phyloP scores from a whole-genome alignment of 345 rosid species.

The Euphorbia pulcherrima region DNA sequence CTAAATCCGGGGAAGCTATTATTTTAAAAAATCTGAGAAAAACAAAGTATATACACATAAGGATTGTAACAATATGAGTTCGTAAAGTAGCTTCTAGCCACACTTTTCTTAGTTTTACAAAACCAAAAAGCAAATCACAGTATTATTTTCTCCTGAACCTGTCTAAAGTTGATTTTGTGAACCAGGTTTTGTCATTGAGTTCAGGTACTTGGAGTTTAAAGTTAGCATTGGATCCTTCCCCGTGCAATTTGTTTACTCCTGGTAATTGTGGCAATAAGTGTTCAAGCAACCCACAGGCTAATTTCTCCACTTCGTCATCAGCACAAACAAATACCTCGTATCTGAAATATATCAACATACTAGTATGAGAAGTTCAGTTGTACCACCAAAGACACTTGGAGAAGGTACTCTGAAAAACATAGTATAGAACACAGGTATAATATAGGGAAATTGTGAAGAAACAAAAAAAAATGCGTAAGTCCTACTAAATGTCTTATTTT shows the following conservation, averaged over 20 bases:
- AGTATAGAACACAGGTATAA: neutral
- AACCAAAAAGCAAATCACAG: slow-evolving; percentile 8
- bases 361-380: neutral
- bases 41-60: slow-evolving; percentile 2
- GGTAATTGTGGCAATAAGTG: slow-evolving; percentile 46
- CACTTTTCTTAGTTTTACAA: neutral
- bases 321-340: slow-evolving; percentile 45
- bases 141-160: slow-evolving; percentile 32
- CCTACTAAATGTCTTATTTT: too few species aligned
- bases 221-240: slow-evolving; percentile 41
- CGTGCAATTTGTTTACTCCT: slow-evolving; percentile 31
- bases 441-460: neutral
- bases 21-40: slow-evolving; percentile 42
- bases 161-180: slow-evolving; percentile 48
- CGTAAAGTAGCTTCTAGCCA: neutral
- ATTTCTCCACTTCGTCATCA: slow-evolving; percentile 40
- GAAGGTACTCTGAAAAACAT: too few species aligned
- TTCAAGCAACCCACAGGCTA: slow-evolving; percentile 43
- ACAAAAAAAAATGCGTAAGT: neutral
- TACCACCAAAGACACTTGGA: neutral
- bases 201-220: slow-evolving; percentile 40
- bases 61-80: too few species aligned
- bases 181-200: slow-evolving; percentile 39
- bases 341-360: slow-evolving; percentile 28
- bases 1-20: slow-evolving; percentile 40